These are phyloP conservation scores for Isatis lusitanica DNA, from an alignment of 441 rosid species.

Conservation along the genomic window DNA sequence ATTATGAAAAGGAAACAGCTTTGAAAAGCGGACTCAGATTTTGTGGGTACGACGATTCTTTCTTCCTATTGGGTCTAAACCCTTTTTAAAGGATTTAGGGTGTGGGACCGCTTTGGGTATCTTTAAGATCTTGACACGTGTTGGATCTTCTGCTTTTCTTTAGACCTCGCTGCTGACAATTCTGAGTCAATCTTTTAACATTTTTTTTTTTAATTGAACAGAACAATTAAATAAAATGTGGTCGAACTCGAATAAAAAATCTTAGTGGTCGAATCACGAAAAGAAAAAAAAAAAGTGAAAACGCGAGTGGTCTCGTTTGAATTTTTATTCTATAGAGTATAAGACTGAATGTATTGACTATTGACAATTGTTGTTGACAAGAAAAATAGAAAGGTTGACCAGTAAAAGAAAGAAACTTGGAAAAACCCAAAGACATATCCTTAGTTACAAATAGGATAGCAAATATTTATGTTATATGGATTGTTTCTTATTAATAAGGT, in stretches of 20 bases:
- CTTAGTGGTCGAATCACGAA: not conserved
- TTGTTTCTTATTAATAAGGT: not conserved
- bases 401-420: not conserved
- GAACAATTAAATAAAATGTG: not conserved
- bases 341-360: slow-evolving; percentile 8
- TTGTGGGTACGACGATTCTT: slow-evolving; percentile 16
- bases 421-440: not conserved
- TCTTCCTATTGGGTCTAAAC: slow-evolving; percentile 4
- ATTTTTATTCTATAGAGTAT: not conserved
- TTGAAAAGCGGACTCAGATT: slow-evolving; percentile 33
- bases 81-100: slow-evolving; percentile 4
- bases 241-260: not conserved
- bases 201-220: not conserved
- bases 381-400: not conserved
- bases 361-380: not conserved
- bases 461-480: not conserved
- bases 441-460: not conserved
- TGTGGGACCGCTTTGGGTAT: slow-evolving; percentile 6
- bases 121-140: slow-evolving; percentile 32
- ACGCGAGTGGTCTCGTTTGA: slow-evolving; percentile 3
- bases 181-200: not conserved
- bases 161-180: slow-evolving; percentile 3
- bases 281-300: not conserved
- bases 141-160: not conserved
- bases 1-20: slow-evolving; percentile 24